A percentile compares a stretch with the other conserved stretches of the same genome.
Evolutionary conservation across 2,329 filamentous ascomycete genomes (phyloP).

Genomic region (Dothidotthia symphoricarpi): DNA sequence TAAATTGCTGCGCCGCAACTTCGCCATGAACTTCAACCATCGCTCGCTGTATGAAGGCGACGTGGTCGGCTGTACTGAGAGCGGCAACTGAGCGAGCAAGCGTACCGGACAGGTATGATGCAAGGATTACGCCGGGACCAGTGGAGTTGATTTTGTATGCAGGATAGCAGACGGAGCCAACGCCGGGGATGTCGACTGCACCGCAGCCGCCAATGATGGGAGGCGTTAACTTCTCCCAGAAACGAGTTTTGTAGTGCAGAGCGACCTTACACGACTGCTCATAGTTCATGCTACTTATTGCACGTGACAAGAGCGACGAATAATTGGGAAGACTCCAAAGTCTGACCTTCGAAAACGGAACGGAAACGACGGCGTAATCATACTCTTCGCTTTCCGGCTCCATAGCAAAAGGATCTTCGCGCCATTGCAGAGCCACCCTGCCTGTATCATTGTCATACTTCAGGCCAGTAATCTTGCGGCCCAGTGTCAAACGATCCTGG

Average conservation of each 20-base stretch:
- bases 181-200: slow-evolving; percentile 59
- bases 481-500: slow-evolving; percentile 56
- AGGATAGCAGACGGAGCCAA: slow-evolving; percentile 65
- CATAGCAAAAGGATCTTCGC: slow-evolving; percentile 46
- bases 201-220: slow-evolving; percentile 66
- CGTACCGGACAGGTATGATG: slow-evolving; percentile 55
- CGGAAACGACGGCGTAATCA: slow-evolving; percentile 66
- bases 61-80: slow-evolving; percentile 59
- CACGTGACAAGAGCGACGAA: slow-evolving; percentile 50
- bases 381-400: slow-evolving; percentile 52
- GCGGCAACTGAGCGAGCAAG: slow-evolving; percentile 49
- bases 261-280: slow-evolving; percentile 57
- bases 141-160: slow-evolving; percentile 65
- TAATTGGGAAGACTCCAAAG: slow-evolving; percentile 60
- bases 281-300: slow-evolving; percentile 53
- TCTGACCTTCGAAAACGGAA: slow-evolving; percentile 64
- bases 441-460: slow-evolving; percentile 51
- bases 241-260: slow-evolving; percentile 65
- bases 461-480: slow-evolving; percentile 58
- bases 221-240: slow-evolving; percentile 55
- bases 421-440: slow-evolving; percentile 61
- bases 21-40: slow-evolving; percentile 68
- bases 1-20: slow-evolving; percentile 60
- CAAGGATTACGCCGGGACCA: slow-evolving; percentile 62
- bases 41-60: slow-evolving; percentile 61